Conservation (phyloP, 495 filamentous ascomycete genomes). For the Penicillium fimorum region DNA sequence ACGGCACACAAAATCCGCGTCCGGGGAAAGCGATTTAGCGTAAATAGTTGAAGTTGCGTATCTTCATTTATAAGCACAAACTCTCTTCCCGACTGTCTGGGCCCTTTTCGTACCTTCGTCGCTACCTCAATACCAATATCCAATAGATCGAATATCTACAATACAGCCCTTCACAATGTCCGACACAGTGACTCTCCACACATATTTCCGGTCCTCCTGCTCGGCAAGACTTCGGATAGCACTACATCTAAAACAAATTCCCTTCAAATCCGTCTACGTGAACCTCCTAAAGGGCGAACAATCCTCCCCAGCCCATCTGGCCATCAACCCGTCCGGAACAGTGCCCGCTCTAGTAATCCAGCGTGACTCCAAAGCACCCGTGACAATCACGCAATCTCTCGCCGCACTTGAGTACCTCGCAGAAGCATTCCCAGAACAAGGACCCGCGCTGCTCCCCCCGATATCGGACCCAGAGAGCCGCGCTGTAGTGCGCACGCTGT, state of each 20-base stretch:
- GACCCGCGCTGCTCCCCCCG: slow-evolving; percentile 37
- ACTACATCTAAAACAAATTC: slow-evolving; percentile 45
- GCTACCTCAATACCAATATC: not conserved
- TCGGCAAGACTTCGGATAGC: slow-evolving; percentile 55
- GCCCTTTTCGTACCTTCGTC: not conserved
- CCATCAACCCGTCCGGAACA: slow-evolving; percentile 48
- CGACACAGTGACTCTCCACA: slow-evolving; percentile 43
- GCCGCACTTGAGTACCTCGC: slow-evolving; percentile 56
- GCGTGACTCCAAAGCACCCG: slow-evolving; percentile 10
- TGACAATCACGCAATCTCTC: slow-evolving; percentile 51
- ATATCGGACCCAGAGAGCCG: slow-evolving; percentile 30
- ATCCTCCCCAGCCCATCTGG: slow-evolving; percentile 27
- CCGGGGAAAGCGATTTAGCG: not conserved
- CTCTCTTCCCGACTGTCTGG: not conserved
- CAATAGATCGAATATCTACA: not conserved
- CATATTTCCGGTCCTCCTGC: slow-evolving; percentile 57
- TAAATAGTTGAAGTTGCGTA: not conserved
- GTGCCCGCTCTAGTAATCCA: slow-evolving; percentile 51
- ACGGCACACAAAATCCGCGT: not conserved
- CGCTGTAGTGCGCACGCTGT: slow-evolving; percentile 43
- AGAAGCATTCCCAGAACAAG: slow-evolving; percentile 36
- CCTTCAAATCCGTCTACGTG: slow-evolving; percentile 41
- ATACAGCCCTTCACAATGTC: slow-evolving; percentile 22
- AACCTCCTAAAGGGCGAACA: slow-evolving; percentile 50
- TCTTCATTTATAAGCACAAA: not conserved